A percentile compares a stretch with the other conserved stretches of the same genome.
Conservation (phyloP, 345 rosid species). For the Eucalyptus polybractea region DNA sequence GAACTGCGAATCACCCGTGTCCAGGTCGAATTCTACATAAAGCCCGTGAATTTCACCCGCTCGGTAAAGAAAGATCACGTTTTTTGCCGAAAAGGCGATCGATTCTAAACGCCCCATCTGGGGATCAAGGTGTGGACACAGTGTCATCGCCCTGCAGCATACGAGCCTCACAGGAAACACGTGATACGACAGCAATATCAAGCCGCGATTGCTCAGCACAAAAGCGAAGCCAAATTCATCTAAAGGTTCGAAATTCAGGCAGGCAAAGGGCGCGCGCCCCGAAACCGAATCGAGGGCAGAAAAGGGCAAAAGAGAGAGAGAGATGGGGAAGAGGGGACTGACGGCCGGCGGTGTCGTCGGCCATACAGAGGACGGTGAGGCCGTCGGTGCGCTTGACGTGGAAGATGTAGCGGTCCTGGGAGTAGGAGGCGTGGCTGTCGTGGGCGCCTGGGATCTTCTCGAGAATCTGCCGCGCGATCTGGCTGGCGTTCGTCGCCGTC, state of each 20-base stretch:
- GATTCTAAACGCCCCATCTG: background rate
- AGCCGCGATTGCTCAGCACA: background rate
- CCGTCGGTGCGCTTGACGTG: constrained; percentile 97
- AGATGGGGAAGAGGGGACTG: background rate
- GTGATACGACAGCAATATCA: background rate
- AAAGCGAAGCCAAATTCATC: background rate
- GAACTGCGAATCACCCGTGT: background rate
- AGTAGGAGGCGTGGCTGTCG: constrained; percentile 76
- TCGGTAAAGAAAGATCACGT: background rate
- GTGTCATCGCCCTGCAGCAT: background rate
- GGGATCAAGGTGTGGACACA: background rate
- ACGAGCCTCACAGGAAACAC: background rate
- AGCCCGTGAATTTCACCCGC: background rate
- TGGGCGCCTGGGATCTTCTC: constrained; percentile 68
- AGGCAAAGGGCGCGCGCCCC: background rate
- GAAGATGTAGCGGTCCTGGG: constrained; percentile 89
- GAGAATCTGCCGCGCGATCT: constrained; percentile 69
- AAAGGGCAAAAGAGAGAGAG: too few relatives aligned
- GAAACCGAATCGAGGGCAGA: background rate
- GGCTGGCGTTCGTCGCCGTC: constrained; percentile 70
- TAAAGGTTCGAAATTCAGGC: background rate
- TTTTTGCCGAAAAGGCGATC: background rate
- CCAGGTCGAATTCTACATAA: background rate
- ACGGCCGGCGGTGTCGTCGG: constrained; percentile 91
- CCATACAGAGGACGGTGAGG: constrained; percentile 96